Evolutionary conservation across 768 basidiomycete species (phyloP).

Genomic region (Rhodotorula babjevae): DNA sequence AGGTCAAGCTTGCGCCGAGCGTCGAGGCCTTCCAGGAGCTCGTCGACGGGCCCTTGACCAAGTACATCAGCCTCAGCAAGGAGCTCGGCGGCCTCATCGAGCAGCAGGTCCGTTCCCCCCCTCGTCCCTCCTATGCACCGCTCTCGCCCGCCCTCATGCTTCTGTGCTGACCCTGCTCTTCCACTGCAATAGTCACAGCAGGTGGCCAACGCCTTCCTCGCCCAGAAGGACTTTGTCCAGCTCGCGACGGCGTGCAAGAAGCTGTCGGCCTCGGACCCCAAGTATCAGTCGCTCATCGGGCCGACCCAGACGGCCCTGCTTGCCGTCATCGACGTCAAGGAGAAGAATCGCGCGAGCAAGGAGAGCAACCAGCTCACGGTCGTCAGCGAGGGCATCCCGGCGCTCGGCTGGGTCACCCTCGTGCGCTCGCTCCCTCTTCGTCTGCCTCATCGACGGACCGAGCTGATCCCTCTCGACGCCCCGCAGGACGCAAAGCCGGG

Average conservation of each 20-base stretch:
- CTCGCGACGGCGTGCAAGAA: slow-evolving; percentile 70
- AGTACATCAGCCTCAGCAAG: slow-evolving; percentile 67
- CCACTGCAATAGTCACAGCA: slow-evolving; percentile 57
- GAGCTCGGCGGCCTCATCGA: slow-evolving; percentile 66
- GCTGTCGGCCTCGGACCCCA: slow-evolving; percentile 53
- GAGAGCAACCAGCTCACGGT: slow-evolving; percentile 76
- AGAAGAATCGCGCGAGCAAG: slow-evolving; percentile 70
- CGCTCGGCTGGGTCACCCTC: slow-evolving; percentile 78
- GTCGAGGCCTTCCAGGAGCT: slow-evolving; percentile 69
- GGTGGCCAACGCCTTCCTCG: slow-evolving; percentile 62
- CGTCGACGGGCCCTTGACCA: slow-evolving; percentile 67
- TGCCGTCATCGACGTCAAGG: slow-evolving; percentile 73
- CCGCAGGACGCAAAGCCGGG: slow-evolving; percentile 68
- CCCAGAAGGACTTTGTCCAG: slow-evolving; percentile 65
- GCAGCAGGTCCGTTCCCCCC: slow-evolving; percentile 63
- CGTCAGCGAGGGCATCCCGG: slow-evolving; percentile 74
- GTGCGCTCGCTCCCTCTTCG: slow-evolving; percentile 53
- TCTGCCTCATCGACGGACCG: neutral
- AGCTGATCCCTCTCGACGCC: neutral
- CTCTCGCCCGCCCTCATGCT: neutral
- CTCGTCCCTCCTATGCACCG: neutral
- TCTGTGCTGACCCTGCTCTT: neutral
- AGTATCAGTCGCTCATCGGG: slow-evolving; percentile 57
- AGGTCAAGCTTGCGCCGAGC: slow-evolving; percentile 53
- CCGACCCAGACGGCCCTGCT: slow-evolving; percentile 70